phyloP scores from a whole-genome alignment of 345 rosid species.

The Dovyalis caffra region DNA sequence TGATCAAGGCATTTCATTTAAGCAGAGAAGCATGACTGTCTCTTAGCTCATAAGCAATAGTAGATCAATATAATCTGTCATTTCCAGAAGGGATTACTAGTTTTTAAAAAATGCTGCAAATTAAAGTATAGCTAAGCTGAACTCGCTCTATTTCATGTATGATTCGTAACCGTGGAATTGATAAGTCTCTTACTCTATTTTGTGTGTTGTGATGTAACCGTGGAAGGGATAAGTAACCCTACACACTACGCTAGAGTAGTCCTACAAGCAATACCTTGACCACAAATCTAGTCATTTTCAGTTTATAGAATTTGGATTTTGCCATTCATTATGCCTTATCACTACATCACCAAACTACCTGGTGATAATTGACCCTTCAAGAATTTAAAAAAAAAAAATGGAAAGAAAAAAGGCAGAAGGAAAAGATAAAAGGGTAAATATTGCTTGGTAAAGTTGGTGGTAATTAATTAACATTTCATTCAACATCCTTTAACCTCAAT shows the following conservation, averaged over 20 bases:
- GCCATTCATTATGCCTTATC: background rate
- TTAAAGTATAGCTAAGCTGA: background rate
- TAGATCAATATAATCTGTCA: background rate
- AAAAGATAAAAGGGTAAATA: background rate
- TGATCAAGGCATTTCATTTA: background rate
- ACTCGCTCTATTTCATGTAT: background rate
- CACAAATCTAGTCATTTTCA: background rate
- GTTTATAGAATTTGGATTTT: background rate
- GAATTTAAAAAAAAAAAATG: background rate
- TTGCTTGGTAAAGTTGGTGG: background rate
- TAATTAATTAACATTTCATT: background rate
- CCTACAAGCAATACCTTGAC: conserved; percentile 26
- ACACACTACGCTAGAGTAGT: conserved; percentile 14
- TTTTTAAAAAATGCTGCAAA: background rate
- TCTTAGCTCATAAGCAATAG: background rate
- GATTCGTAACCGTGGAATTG: background rate
- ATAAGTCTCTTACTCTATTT: background rate
- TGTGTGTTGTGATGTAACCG: background rate
- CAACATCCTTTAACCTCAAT: background rate
- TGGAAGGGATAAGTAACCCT: conserved; percentile 21
- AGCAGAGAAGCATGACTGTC: background rate
- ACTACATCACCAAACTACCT: background rate
- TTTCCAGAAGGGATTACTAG: background rate
- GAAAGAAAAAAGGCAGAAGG: background rate
- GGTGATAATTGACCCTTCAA: background rate